These are phyloP conservation scores for Avena eriantha DNA, from an alignment of 176 grass and related monocot species.

Conservation along the genomic window DNA sequence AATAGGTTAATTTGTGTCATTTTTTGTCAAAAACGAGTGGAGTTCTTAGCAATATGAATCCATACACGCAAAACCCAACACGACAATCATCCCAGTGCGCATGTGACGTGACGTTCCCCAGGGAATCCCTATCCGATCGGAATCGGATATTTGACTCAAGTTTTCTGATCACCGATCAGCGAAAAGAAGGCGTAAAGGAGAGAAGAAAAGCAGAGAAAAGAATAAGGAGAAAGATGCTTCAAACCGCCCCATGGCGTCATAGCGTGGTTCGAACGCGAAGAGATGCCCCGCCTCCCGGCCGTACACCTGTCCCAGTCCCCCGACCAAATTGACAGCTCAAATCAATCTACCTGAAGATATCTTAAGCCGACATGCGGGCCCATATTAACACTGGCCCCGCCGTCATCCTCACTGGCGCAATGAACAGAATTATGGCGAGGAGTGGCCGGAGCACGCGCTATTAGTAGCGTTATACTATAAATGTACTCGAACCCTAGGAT, in stretches of 20 bases:
- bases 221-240: constrained; percentile 44
- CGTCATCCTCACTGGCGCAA: not conserved
- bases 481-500: constrained; percentile 41
- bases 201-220: not conserved
- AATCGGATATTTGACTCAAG: constrained; percentile 30
- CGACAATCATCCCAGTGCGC: not conserved
- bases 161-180: constrained; percentile 49
- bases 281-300: constrained; percentile 37
- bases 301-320: constrained; percentile 30
- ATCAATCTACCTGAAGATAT: not conserved
- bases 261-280: constrained; percentile 60
- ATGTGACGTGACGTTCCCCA: too few relatives aligned
- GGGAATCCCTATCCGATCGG: constrained; percentile 36
- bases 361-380: not conserved
- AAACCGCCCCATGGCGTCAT: constrained; percentile 49
- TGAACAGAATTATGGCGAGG: not conserved
- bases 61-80: too few relatives aligned
- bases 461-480: constrained; percentile 49
- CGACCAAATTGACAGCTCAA: constrained; percentile 24
- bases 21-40: too few relatives aligned
- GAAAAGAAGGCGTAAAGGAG: not conserved
- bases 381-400: rapidly evolving
- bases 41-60: too few relatives aligned
- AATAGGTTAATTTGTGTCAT: too few relatives aligned
- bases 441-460: not conserved